A percentile compares a stretch with the other conserved stretches of the same genome.
These are phyloP conservation scores for Globisporangium ultimum DNA, from an alignment of 352 stramenopile species.

Conservation along the genomic window DNA sequence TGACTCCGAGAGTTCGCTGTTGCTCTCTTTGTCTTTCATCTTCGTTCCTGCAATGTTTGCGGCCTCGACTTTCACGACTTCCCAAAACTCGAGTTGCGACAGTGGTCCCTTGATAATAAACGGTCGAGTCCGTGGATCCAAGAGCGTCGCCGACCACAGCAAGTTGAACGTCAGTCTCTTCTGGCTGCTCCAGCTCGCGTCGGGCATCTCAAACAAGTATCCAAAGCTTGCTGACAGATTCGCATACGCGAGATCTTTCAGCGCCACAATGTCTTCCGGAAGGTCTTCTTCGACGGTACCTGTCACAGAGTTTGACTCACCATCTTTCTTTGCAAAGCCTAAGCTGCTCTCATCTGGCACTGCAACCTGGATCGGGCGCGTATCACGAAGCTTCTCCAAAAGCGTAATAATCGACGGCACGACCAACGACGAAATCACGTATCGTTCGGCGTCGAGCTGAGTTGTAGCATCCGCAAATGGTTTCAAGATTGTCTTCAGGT, in stretches of 20 bases:
- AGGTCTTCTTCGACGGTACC: conserved; percentile 19
- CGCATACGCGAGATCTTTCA: conserved; percentile 45
- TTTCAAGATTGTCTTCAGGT: conserved; percentile 60
- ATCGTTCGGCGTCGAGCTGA: conserved; percentile 59
- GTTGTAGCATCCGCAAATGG: conserved; percentile 58
- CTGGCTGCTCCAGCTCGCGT: conserved; percentile 30
- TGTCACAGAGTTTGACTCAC: not conserved
- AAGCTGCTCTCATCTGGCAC: not conserved
- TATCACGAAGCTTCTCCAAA: conserved; percentile 54
- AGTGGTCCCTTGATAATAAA: conserved; percentile 77
- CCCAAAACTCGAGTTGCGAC: conserved; percentile 56
- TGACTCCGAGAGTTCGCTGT: conserved; percentile 34
- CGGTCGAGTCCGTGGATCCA: conserved; percentile 67
- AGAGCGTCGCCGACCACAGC: conserved; percentile 63
- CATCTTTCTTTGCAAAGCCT: not conserved
- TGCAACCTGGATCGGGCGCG: conserved; percentile 4
- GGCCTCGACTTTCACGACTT: conserved; percentile 62
- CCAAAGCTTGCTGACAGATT: conserved; percentile 59
- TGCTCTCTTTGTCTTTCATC: conserved; percentile 43
- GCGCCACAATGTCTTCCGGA: conserved; percentile 62
- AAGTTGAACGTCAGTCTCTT: conserved; percentile 62
- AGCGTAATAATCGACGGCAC: conserved; percentile 69
- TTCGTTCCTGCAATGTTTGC: conserved; percentile 49
- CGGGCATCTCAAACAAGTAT: conserved; percentile 48
- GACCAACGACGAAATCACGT: conserved; percentile 60